These are phyloP conservation scores for Chalciporus sp. DNA, from an alignment of 1,284 basidiomycete genomes.

Conservation along the genomic window DNA sequence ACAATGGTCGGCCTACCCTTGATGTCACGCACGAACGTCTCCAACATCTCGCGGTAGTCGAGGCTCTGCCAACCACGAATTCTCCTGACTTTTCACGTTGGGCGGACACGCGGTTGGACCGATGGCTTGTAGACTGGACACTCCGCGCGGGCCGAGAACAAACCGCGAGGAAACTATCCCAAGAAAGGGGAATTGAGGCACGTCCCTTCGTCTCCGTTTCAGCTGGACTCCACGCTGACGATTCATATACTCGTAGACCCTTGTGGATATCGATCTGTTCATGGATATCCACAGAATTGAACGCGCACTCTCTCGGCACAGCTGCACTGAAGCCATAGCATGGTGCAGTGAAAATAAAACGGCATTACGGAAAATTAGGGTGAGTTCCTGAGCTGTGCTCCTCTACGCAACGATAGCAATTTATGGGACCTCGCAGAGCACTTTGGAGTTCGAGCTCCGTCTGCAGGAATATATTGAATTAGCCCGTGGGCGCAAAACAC, in stretches of 20 bases:
- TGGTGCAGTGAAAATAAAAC: conserved; percentile 98
- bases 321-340: conserved; percentile 84
- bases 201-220: conserved; percentile 24
- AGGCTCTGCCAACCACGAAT: conserved; percentile 52
- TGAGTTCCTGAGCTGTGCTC: conserved; percentile 35
- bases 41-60: conserved; percentile 65
- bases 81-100: conserved; percentile 70
- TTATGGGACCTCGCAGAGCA: conserved; percentile 59
- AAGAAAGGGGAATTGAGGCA: conserved; percentile 74
- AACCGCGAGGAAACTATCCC: conserved; percentile 69
- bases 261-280: conserved; percentile 93
- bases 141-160: conserved; percentile 73
- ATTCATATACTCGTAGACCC: conserved; percentile 48
- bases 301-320: conserved; percentile 71
- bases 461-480: conserved; percentile 97
- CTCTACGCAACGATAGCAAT: conserved; percentile 14
- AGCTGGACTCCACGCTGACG: conserved; percentile 25
- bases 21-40: conserved; percentile 73
- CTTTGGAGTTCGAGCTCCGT: conserved; percentile 93
- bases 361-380: conserved; percentile 89
- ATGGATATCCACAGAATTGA: conserved; percentile 87
- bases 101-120: conserved; percentile 79
- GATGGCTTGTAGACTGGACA: conserved; percentile 94
- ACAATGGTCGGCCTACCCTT: conserved; percentile 65
- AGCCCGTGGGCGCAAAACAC: conserved; percentile 63